Conservation (phyloP, 1,139 yeast genomes). For the Candida albicans region DNA sequence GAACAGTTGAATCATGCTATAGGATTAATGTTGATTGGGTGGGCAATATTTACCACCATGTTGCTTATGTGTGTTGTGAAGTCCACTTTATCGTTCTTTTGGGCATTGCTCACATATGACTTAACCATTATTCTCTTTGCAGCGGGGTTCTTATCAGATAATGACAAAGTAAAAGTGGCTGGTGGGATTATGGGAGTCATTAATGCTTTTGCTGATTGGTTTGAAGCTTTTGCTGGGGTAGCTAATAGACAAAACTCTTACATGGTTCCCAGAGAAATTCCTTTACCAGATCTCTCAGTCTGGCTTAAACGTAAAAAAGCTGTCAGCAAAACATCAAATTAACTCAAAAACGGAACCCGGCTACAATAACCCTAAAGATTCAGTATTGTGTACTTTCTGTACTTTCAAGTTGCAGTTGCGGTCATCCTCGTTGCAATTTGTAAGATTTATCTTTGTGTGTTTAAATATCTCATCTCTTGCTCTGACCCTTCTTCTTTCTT, state of each 20-base stretch:
- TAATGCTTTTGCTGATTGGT: constrained; percentile 61
- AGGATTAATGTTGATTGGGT: constrained; percentile 60
- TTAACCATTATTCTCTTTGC: constrained; percentile 56
- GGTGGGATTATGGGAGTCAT: constrained; percentile 69
- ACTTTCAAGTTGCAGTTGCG: no score
- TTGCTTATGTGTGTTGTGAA: constrained; percentile 59
- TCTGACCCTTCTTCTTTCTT: no score
- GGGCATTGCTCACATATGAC: constrained; percentile 53
- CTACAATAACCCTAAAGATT: no score
- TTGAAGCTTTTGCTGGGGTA: constrained; percentile 40
- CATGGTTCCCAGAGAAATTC: constrained; percentile 21
- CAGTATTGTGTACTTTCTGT: neutral
- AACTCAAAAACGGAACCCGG: neutral
- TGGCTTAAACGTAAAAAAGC: constrained; percentile 1
- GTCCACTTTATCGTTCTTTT: constrained; percentile 60
- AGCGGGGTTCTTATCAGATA: constrained; percentile 51
- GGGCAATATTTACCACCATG: constrained; percentile 62
- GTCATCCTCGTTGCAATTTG: no score
- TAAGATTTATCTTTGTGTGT: no score
- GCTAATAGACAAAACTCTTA: constrained; percentile 31
- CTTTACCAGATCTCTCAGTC: constrained; percentile 13
- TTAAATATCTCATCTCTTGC: no score
- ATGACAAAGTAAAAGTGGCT: constrained; percentile 49
- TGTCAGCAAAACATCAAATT: neutral
- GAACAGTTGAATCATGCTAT: constrained; percentile 49